Evolutionary conservation across 345 rosid genomes (phyloP), one percentile per base, ranked within the genome.

Genomic region (Euphorbia pulcherrima): DNA sequence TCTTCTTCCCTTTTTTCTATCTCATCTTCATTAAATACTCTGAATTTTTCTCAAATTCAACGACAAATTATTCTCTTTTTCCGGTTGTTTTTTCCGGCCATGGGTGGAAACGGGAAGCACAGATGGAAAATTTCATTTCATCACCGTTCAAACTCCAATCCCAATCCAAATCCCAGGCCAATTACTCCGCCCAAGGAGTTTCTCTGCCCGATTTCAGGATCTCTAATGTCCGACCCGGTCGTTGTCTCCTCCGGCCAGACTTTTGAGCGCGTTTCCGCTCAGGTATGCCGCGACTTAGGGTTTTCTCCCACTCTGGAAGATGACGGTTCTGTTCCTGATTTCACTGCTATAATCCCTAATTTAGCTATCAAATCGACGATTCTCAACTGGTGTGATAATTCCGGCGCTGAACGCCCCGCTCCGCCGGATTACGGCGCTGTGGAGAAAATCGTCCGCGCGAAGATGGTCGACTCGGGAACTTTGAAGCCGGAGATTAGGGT

Each of bases 41-140:
- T 21, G 20, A 48, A 17, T 17, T 48, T 48, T 48, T 21, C n/a
- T n/a, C n/a, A n/a, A n/a, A n/a, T n/a, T n/a, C n/a, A n/a, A n/a
- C n/a, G n/a, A n/a, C n/a, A n/a, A 0, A 21, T 0, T 47, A 17
- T 30, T 23, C 1, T 65, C 1, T 28, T 20, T 10, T 5, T 46
- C 28, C 26, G n/a, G 0, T 28, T 12, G 27, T 30, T 27, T 58
- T 27, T 41, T 39, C 0, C 14, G 59, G 26, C 61, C 39, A 88
- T 88, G 95, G 89, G 91, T 55, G 86, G 84, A 12, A 86, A 73
- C 62, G 91, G 89, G 27, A 82, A 73, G 65, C 82, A 74, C 62
- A 73, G 84, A 60, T 92, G 97, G 97, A 79, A 68, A 47, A 69
- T 89, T 67, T 87, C 86, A 33, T 86, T 89, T 70, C 35, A 58